phyloP scores from a whole-genome alignment of 225 moss, liverwort and hornwort species.

The Bryoerythrophyllum caledonicum region DNA sequence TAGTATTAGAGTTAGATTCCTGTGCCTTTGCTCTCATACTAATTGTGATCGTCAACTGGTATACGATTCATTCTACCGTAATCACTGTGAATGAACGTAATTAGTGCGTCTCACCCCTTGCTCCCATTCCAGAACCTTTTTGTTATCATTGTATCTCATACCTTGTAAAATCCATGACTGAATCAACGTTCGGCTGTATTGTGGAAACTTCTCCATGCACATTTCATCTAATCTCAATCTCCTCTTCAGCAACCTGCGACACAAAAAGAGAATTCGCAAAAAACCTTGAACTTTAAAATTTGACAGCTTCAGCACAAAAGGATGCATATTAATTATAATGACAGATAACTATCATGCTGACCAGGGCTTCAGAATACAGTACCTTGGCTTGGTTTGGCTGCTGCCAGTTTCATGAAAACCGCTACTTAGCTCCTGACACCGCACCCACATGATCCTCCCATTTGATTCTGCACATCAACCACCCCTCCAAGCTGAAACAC shows the following conservation, averaged over 20 bases:
- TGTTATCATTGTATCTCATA: background rate
- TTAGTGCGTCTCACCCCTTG: no score
- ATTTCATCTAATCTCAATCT: conserved; percentile 88
- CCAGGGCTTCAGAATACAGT: background rate
- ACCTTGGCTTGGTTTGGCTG: conserved; percentile 41
- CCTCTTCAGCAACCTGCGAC: conserved; percentile 58
- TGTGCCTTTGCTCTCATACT: no score
- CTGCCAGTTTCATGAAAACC: conserved; percentile 34
- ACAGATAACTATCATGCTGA: background rate
- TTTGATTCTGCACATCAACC: conserved; percentile 28
- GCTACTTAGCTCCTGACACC: conserved; percentile 39
- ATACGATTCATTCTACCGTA: no score
- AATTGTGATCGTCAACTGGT: no score
- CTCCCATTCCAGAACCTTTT: no score
- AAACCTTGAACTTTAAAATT: conserved; percentile 16
- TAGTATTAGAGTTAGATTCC: background rate
- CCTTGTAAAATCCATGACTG: conserved; percentile 98
- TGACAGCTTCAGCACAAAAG: conserved; percentile 11
- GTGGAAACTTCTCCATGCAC: conserved; percentile 85
- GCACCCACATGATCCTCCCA: conserved; percentile 33
- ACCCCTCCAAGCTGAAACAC: background rate
- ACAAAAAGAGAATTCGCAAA: background rate
- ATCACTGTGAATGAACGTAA: no score
- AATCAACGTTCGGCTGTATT: conserved; percentile 86
- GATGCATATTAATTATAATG: background rate